Evolutionary conservation across 768 basidiomycete species (phyloP), one percentile per base, ranked within the genome.

Genomic region (Dioszegia crocea): DNA sequence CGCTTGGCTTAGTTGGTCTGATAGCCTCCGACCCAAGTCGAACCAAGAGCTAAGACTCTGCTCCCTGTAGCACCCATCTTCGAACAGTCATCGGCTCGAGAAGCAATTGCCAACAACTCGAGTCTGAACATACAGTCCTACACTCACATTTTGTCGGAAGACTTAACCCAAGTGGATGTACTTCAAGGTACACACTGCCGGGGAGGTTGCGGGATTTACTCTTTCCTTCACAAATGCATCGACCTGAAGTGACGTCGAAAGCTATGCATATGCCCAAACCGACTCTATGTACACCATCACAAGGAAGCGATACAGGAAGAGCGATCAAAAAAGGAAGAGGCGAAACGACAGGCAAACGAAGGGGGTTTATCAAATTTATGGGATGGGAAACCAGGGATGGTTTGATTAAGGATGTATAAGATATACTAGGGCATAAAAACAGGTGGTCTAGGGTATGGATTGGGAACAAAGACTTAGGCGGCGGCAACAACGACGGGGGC

Each of bases 401-500:
- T 39, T 47, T 30, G 38, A 55, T 60, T 55, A 55, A 55, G 45
- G 52, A 48, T 47, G 36, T 48, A 54, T 54, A 40, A 12, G 43
- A 33, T 52, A 43, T 33, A 24, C 29, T n/a, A 31, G 30, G 44
- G 45, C 54, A 56, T 11, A 30, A 24, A 44, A 33, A n/a, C 19
- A 19, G 21, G 19, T n/a, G 27, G n/a, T 41, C 56, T 46, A 45
- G 3, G 26, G 33, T 33, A 45, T 48, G 36, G 45, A 31, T 26
- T 19, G 4, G 36, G 17, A 29, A 40, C 9, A n/a, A 52, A n/a
- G n/a, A n/a, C n/a, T 27, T 84, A 92, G 81, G 89, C 89, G 38
- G 89, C 80, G 48, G 89, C 88, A 60, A 87, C 84, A 60, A 91
- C 87, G 60, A 85, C 84, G 50, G 87, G 81, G 30, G 82, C 77